Percentiles rank a stretch among this genome's conserved stretches.
Evolutionary conservation across 2,329 filamentous ascomycete species (phyloP).

Genomic region (Trichoderma endophyticum): DNA sequence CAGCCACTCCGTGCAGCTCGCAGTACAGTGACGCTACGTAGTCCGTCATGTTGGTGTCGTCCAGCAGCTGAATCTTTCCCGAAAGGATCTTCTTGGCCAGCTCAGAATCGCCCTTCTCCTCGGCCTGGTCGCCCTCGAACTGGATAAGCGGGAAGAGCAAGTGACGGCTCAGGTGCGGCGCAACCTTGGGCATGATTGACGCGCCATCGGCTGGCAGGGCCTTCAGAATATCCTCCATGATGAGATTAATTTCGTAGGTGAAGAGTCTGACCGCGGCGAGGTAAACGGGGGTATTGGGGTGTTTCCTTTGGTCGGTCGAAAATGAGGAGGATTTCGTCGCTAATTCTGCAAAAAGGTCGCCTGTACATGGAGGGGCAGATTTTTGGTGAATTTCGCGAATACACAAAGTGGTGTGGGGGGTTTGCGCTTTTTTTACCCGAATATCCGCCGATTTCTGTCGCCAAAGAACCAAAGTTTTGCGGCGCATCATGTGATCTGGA

Average conservation of each 20-base stretch:
- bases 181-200: conserved; percentile 82
- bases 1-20: conserved; percentile 76
- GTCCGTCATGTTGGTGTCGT: conserved; percentile 98
- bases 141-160: conserved; percentile 95
- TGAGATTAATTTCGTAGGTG: background rate
- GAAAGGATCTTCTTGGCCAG: conserved; percentile 69
- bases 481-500: conserved; percentile 38
- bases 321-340: background rate
- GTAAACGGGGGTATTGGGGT: background rate
- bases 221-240: conserved; percentile 42
- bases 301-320: background rate
- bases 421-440: conserved; percentile 28
- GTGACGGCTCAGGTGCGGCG: conserved; percentile 90
- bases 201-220: conserved; percentile 64
- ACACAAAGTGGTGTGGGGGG: conserved; percentile 36
- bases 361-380: conserved; percentile 40
- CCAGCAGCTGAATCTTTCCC: conserved; percentile 89
- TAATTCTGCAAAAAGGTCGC: conserved; percentile 26
- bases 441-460: conserved; percentile 31
- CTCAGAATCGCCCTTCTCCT: conserved; percentile 62
- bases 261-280: background rate
- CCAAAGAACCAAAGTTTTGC: conserved; percentile 2
- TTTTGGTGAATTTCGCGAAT: conserved; percentile 43
- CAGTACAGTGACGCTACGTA: conserved; percentile 91
- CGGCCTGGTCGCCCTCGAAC: conserved; percentile 79